Percentiles rank a stretch among this genome's conserved stretches.
These are phyloP conservation scores for Daldinia loculata DNA, from an alignment of 495 filamentous ascomycete species.

Conservation along the genomic window DNA sequence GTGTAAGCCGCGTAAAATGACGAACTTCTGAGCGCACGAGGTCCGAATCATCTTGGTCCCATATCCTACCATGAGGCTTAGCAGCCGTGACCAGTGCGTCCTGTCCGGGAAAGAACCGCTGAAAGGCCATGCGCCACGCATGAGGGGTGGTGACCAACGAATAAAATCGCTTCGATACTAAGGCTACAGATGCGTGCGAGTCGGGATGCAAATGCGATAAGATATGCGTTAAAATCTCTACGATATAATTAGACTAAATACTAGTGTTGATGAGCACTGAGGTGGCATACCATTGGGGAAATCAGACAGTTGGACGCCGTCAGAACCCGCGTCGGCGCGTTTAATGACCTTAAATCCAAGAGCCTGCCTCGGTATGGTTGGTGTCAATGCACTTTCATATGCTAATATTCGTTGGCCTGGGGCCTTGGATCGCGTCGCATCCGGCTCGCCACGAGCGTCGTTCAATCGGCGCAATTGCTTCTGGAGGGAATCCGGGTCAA, in stretches of 20 bases:
- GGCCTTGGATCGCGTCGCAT: slow-evolving; percentile 31
- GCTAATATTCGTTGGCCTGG: slow-evolving; percentile 72
- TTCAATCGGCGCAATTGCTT: slow-evolving; percentile 55
- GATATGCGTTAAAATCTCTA: slow-evolving; percentile 93
- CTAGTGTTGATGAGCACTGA: neutral
- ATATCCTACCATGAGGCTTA: slow-evolving; percentile 50
- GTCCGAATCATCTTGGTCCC: slow-evolving; percentile 59
- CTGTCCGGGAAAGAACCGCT: slow-evolving; percentile 84
- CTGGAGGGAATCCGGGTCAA: slow-evolving; percentile 50
- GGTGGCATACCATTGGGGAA: slow-evolving; percentile 80
- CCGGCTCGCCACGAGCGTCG: slow-evolving; percentile 39
- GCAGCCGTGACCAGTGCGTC: slow-evolving; percentile 53
- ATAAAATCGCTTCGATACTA: slow-evolving; percentile 88
- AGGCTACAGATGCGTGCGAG: slow-evolving; percentile 75
- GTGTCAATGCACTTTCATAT: slow-evolving; percentile 71
- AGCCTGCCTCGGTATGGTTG: slow-evolving; percentile 55
- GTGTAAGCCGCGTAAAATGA: slow-evolving; percentile 79
- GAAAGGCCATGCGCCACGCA: slow-evolving; percentile 89
- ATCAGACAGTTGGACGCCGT: slow-evolving; percentile 64
- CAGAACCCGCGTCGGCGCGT: slow-evolving; percentile 51
- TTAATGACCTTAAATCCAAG: slow-evolving; percentile 71
- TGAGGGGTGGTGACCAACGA: slow-evolving; percentile 84
- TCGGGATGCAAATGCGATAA: slow-evolving; percentile 85
- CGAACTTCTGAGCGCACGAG: slow-evolving; percentile 68
- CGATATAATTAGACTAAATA: slow-evolving; percentile 34